Evolutionary conservation across 306 rosid genomes (phyloP).

Genomic region (Cucumis hystrix): DNA sequence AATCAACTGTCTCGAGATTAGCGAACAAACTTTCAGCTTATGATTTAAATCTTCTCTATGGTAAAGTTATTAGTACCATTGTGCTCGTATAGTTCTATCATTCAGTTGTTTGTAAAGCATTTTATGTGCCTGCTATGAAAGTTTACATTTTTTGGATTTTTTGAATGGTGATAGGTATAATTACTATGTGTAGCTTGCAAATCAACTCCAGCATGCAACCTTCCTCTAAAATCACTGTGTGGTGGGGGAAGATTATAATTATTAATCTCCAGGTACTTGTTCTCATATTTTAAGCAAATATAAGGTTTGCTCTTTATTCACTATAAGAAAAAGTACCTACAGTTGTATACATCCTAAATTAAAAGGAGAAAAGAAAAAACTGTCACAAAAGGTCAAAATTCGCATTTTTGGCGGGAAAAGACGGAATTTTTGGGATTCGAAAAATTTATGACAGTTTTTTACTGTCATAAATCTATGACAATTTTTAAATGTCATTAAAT

Average conservation of each 20-base stretch:
- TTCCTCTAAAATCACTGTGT: constrained; percentile 79
- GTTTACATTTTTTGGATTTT: constrained; percentile 5
- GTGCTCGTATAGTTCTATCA: not conserved
- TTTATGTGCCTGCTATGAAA: not conserved
- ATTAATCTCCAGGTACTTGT: constrained; percentile 80
- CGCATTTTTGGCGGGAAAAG: no score
- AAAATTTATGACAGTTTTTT: no score
- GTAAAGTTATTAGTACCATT: not conserved
- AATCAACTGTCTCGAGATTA: not conserved
- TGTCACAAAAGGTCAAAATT: no score
- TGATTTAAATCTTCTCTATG: not conserved
- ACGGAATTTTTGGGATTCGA: no score
- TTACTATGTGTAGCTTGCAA: constrained; percentile 60
- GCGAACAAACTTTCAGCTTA: not conserved
- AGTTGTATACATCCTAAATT: no score
- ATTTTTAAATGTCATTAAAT: no score
- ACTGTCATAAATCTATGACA: no score
- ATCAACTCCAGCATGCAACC: constrained; percentile 99
- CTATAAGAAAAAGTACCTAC: no score
- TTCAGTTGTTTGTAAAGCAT: not conserved
- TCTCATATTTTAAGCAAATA: not conserved
- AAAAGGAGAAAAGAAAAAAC: no score
- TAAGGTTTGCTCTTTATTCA: not conserved
- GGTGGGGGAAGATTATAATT: constrained; percentile 88
- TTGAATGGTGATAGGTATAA: constrained; percentile 15